Evolutionary conservation across 495 filamentous ascomycete species (phyloP).

Genomic region (Podospora australis): DNA sequence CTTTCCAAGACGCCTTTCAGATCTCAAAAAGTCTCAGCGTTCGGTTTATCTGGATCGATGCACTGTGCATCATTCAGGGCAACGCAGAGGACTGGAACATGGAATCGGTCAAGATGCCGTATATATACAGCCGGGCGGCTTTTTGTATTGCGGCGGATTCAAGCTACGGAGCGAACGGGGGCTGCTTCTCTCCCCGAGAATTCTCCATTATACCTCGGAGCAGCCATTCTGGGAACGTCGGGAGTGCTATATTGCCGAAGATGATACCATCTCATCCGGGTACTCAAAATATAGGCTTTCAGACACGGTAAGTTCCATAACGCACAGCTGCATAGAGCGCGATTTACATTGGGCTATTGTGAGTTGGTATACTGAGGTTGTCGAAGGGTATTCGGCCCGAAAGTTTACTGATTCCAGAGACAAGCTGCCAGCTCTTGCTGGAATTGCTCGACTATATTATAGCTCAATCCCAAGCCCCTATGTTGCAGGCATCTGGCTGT

Average conservation of each 20-base stretch:
- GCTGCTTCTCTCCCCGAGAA: not conserved
- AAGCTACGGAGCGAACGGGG: not conserved
- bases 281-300: not conserved
- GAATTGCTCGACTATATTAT: not conserved
- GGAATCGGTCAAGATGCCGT: not conserved
- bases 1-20: not conserved
- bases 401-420: not conserved
- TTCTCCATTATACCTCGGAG: not conserved
- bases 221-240: not conserved
- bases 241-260: not conserved
- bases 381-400: not conserved
- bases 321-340: no score
- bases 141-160: not conserved
- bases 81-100: not conserved
- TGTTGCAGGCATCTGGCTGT: not conserved
- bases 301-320: no score
- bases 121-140: not conserved
- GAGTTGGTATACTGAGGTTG: not conserved
- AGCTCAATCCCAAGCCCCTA: not conserved
- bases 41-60: not conserved
- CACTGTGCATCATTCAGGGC: not conserved
- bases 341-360: not conserved
- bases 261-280: not conserved
- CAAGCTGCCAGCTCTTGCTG: not conserved
- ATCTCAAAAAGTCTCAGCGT: not conserved